Base-by-base conservation (phyloP, 2,329 filamentous ascomycete genomes). In the Bipolaris gigantea region DNA sequence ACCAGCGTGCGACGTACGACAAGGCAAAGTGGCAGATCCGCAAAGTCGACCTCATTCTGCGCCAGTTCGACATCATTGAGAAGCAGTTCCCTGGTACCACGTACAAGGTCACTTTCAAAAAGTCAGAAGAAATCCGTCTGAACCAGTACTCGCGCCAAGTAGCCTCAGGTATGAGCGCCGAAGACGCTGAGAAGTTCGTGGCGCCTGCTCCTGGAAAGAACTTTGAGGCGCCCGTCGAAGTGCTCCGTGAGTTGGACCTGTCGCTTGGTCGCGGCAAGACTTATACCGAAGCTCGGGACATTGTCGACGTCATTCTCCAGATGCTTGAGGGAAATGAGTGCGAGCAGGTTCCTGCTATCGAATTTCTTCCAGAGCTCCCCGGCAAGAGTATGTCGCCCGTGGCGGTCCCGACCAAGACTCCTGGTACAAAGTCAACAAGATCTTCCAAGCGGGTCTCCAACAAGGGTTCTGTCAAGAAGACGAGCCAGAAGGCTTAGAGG, bases 1-100 rank as follows among this genome's bases (percentile, higher is more conserved):
- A 75, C 50, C 73, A 75, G 65, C 72, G 73, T n/a, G 67, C 69
- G 1, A 73, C 71, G 2, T 75, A 75, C 63, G 69, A 70, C 50
- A 64, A 67, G n/a, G 52, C 58, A 16, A 55, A 64, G 32, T 75
- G 72, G 72, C 70, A 74, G 53, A 39, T 56, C 4, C 66, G 67
- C 52, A 75, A 75, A 54, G 55, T 72, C 25, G 48, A 56, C 36
- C 62, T 75, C 7, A 73, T 75, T 48, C 25, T 63, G 7, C 64
- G 66, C 21, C 72, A 74, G 40, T 69, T 75, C 47, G 57, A 66
- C 25, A 43, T 60, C 10, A 74, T 75, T 48, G 66, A 73, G 41
- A 27, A 49, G 0, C 56, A 69, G 48, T 61, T 64, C 41, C 70
- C 72, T 0, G 68, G 70, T 19, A 70, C 67, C 0, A 66, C 56